Evolutionary conservation across 2,329 filamentous ascomycete species (phyloP).

Genomic region (Dactylellina drechsleri): DNA sequence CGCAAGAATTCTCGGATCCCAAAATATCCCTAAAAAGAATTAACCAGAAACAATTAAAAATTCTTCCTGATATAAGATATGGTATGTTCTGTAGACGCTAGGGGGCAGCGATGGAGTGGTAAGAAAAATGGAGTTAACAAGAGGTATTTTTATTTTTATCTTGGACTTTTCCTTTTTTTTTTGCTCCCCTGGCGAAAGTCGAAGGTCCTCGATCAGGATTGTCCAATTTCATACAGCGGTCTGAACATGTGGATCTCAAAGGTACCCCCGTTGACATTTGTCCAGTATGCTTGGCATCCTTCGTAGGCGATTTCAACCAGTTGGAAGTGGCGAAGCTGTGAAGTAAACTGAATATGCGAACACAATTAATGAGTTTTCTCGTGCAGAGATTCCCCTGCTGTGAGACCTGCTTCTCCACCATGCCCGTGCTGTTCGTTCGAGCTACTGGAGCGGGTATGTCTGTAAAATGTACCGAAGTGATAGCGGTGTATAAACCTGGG

Average conservation of each 20-base stretch:
- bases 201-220: constrained; percentile 16
- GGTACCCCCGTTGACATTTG: background rate
- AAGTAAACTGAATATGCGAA: background rate
- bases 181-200: constrained; percentile 30
- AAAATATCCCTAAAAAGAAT: background rate
- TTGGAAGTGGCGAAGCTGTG: background rate
- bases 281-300: constrained; percentile 47
- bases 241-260: constrained; percentile 48
- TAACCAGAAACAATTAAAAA: background rate
- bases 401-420: background rate
- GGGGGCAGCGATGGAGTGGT: background rate
- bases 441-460: background rate
- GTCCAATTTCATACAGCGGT: constrained; percentile 47
- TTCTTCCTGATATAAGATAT: constrained; percentile 17
- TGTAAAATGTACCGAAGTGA: background rate
- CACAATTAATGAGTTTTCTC: constrained; percentile 16
- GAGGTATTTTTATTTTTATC: constrained; percentile 19
- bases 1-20: constrained; percentile 11
- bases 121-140: background rate
- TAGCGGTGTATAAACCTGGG: background rate
- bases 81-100: constrained; percentile 11
- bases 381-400: background rate
- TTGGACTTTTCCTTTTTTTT: background rate
- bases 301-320: background rate
- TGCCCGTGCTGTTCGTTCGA: background rate